Base-by-base conservation (phyloP, 2,329 filamentous ascomycete genomes). In the Pseudocercospora fijiensis region DNA sequence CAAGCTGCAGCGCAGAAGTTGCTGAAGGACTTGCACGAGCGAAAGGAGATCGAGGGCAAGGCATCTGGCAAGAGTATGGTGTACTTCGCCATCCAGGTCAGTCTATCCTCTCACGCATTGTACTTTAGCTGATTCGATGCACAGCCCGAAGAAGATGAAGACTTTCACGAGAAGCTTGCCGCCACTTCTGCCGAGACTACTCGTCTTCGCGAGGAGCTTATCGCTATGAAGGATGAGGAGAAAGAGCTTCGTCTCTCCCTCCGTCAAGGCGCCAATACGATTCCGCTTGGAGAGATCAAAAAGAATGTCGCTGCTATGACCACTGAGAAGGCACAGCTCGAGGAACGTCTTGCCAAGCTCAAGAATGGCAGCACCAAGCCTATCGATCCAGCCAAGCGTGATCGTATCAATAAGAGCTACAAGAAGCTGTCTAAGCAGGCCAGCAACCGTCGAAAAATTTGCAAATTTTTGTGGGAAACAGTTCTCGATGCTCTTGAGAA, bases 11-110 rank as follows among this genome's bases (percentile, higher is more conserved):
- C 86, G 24, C 81, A 82, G 27, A 90, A 88, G 74, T 72, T 85
- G 30, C 77, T 90, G 33, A 87, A 86, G 69, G 86, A 88, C 64
- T 77, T 90, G 73, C 83, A 86, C 64, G 85, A 88, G 68, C 81
- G 80, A 47, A 83, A 83, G 10, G 76, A 85, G 68, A 84, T 90
- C 47, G 84, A 85, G 70, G 85, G 83, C 57, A 83, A 83, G 57
- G 76, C 79, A 43, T 80, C 85, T 43, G 85, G 86, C 20, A 88
- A 88, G 75, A 85, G 88, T 70, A 78, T 81, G 43, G 85, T 88
- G 64, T 88, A 88, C 72, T 86, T 88, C 73, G 78, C 81, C 37
- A 67, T 79, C 6, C 80, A 82, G 73, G 80, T 81, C 71, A 22
- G 63, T 51, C 30, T 27, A 18, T 30, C 0, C 27, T 52, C 10